These are phyloP conservation scores for Annulohypoxylon truncatum DNA, from an alignment of 2,329 filamentous ascomycete genomes.

Conservation along the genomic window DNA sequence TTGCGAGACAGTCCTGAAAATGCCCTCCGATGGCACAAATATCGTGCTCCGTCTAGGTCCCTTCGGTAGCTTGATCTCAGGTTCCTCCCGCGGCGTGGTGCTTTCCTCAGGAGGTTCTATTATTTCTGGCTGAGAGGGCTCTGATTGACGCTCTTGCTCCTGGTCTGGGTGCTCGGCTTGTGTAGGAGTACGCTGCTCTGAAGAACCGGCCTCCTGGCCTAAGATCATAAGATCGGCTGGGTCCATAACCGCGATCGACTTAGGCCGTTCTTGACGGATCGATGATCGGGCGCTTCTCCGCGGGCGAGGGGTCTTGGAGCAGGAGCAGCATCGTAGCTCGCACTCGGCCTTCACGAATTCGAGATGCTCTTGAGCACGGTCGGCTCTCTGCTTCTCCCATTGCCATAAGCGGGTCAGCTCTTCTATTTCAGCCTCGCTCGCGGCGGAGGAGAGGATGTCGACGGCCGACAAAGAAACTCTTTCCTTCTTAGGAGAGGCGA, in stretches of 20 bases:
- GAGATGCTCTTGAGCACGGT: constrained; percentile 76
- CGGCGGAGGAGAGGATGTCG: constrained; percentile 66
- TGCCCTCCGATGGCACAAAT: constrained; percentile 71
- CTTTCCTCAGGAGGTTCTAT: constrained; percentile 48
- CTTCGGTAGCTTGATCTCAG: constrained; percentile 31
- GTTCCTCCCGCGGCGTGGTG: background rate
- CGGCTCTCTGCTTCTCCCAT: constrained; percentile 72
- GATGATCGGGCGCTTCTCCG: constrained; percentile 48
- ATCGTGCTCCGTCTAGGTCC: constrained; percentile 63
- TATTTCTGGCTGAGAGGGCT: constrained; percentile 36
- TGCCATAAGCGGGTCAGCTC: constrained; percentile 64
- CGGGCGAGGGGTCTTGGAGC: constrained; percentile 58
- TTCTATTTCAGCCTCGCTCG: constrained; percentile 69
- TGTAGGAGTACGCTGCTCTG: constrained; percentile 48
- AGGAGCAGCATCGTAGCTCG: constrained; percentile 73
- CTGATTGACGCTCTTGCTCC: background rate
- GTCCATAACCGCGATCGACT: constrained; percentile 54
- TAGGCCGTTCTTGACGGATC: constrained; percentile 53
- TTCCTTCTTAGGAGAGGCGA: constrained; percentile 69
- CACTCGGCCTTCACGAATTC: constrained; percentile 83
- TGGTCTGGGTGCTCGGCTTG: constrained; percentile 23
- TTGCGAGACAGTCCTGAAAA: constrained; percentile 70
- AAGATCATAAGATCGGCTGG: constrained; percentile 58
- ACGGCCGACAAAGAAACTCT: constrained; percentile 60
- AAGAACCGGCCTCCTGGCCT: constrained; percentile 49